Base-by-base conservation (phyloP, 2,329 filamentous ascomycete species). In the Penicillium frequentans region DNA sequence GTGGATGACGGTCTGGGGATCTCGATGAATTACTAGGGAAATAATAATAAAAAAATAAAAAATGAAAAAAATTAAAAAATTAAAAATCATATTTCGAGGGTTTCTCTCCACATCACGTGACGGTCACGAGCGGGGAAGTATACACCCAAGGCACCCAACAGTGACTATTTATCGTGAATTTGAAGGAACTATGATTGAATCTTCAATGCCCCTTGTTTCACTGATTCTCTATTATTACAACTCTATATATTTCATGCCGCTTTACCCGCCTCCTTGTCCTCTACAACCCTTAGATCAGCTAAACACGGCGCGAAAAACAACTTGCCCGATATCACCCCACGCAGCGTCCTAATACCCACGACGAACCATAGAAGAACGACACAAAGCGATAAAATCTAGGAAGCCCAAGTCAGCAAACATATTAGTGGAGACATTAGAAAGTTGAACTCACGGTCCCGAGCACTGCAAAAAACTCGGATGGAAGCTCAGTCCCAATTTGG, bases 301-400 rank as follows among this genome's bases (percentile, higher is more conserved):
- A 86, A 64, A 68, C 83, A 85, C 9, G 83, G 83, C 7, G 84
- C 82, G 59, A 79, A 73, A 64, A 86, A 83, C 27, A 87, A 58
- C 21, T 78, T 70, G 1, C 83, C 82, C 3, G 74, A 76, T 56
- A 77, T 70, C 1, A 79, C 79, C 1, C 80, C 80, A 61, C 73
- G 74, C 1, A 80, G 65, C 0, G 84, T 87, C 1, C 78, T 76
- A 16, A 70, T 58, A 3, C 79, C 78, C 2, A 86, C 80, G 3
- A 85, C 74, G 19, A 82, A 76, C 84, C 84, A 87, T 1, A 86
- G 70, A 6, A 83, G 42, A 6, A 82, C 77, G 0, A 86, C 83
- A 8, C 73, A 72, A 9, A 81, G 65, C 1, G 79, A 78, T 42
- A 86, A 76, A 21, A 84, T 80, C 68, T 77, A 56, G 6, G 10